These are phyloP conservation scores for Juncus effusus DNA, from an alignment of 176 grass and related monocot genomes.

Conservation along the genomic window DNA sequence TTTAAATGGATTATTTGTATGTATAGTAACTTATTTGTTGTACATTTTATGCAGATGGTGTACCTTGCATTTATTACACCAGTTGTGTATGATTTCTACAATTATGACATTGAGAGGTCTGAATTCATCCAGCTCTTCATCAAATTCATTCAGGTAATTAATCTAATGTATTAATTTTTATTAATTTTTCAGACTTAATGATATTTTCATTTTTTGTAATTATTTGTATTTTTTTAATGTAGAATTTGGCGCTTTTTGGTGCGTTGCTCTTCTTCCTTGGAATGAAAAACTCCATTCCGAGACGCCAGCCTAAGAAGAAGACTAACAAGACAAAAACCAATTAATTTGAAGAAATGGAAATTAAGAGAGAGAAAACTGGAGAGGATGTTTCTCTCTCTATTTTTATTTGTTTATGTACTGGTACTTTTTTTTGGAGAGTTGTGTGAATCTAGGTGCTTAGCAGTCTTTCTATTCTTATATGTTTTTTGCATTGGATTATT, in stretches of 20 bases:
- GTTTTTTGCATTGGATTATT: slow-evolving; percentile 12
- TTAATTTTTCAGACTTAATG: not conserved
- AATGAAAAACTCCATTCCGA: slow-evolving; percentile 87
- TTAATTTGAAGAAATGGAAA: slow-evolving; percentile 35
- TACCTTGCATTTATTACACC: slow-evolving; percentile 63
- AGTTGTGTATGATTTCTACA: slow-evolving; percentile 70
- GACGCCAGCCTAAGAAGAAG: slow-evolving; percentile 60
- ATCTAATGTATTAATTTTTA: slow-evolving; percentile 1
- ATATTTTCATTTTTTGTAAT: slow-evolving; percentile 35
- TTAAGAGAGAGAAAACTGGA: not conserved
- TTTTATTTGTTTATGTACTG: slow-evolving; percentile 38
- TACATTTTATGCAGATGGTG: slow-evolving; percentile 22
- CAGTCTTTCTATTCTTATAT: slow-evolving; percentile 32
- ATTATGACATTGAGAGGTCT: slow-evolving; percentile 62
- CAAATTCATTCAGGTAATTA: slow-evolving; percentile 57
- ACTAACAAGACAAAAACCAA: slow-evolving; percentile 64
- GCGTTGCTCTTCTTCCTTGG: slow-evolving; percentile 82
- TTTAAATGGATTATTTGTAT: not conserved
- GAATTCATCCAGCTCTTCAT: slow-evolving; percentile 66
- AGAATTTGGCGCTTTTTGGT: slow-evolving; percentile 84
- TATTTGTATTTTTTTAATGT: slow-evolving; percentile 4
- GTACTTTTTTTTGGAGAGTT: slow-evolving; percentile 34
- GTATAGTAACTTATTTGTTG: not conserved
- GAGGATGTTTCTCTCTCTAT: slow-evolving; percentile 22
- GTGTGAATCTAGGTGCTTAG: slow-evolving; percentile 32